Evolutionary conservation across 345 rosid genomes (phyloP).

Genomic region (Eucalyptus polyanthemos): DNA sequence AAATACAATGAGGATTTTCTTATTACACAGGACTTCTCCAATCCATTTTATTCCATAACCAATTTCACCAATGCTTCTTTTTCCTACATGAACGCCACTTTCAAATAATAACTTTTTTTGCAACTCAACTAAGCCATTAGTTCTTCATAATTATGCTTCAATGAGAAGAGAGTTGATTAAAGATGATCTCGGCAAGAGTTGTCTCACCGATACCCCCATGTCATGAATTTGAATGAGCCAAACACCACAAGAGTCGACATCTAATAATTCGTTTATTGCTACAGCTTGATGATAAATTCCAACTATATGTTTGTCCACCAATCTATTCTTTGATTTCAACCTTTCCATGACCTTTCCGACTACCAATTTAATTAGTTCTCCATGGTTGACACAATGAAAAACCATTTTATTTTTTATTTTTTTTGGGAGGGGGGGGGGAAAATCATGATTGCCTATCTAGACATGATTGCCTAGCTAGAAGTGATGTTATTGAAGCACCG

Average conservation of each 20-base stretch:
- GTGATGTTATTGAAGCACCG: neutral
- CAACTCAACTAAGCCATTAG: neutral
- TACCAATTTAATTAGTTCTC: neutral
- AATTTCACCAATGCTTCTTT: neutral
- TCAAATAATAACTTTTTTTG: neutral
- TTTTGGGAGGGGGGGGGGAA: no score
- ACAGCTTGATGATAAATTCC: neutral
- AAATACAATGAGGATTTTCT: neutral
- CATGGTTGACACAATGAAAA: neutral
- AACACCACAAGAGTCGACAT: neutral
- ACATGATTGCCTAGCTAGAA: neutral
- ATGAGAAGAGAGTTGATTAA: neutral
- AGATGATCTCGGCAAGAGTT: neutral
- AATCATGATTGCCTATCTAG: neutral
- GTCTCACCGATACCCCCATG: neutral
- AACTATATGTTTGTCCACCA: neutral
- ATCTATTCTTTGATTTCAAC: neutral
- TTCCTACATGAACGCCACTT: fast-evolving
- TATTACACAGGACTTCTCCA: neutral
- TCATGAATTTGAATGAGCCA: neutral
- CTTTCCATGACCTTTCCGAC: neutral
- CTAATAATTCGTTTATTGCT: neutral
- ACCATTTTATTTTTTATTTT: neutral
- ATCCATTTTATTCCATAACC: neutral
- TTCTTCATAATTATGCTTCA: neutral